These are phyloP conservation scores for Aspergillus egyptiacus DNA, from an alignment of 495 filamentous ascomycete species.

Conservation along the genomic window DNA sequence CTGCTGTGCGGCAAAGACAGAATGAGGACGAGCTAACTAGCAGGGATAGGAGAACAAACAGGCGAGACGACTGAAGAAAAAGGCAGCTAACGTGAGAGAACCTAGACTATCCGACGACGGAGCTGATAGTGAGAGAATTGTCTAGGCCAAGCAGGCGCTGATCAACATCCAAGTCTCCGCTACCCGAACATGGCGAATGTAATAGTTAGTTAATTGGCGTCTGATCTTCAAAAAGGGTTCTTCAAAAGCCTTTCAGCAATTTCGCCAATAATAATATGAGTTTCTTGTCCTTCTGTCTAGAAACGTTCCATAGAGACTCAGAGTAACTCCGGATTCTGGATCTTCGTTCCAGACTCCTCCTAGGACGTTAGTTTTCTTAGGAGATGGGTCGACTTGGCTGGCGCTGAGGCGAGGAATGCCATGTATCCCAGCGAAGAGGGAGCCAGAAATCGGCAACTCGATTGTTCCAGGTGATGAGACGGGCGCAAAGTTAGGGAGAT, in stretches of 20 bases:
- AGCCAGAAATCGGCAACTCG: not conserved
- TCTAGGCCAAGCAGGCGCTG: conserved; percentile 29
- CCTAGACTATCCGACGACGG: conserved; percentile 4
- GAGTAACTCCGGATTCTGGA: not conserved
- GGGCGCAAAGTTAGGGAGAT: conserved; percentile 6
- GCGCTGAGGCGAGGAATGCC: conserved; percentile 26
- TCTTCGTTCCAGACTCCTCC: not conserved
- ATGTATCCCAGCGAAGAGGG: conserved; percentile 16
- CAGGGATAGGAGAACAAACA: conserved; percentile 5
- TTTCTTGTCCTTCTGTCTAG: not conserved
- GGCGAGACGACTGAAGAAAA: conserved; percentile 20
- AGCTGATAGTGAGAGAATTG: conserved; percentile 16
- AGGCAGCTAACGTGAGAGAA: conserved; percentile 29
- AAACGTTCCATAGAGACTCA: conserved; percentile 5
- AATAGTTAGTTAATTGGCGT: conserved; percentile 11
- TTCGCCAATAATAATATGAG: conserved; percentile 11
- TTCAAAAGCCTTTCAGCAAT: conserved; percentile 5
- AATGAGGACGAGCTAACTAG: not conserved
- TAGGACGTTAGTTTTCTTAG: not conserved
- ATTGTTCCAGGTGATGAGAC: not conserved
- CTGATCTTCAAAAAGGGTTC: conserved; percentile 11
- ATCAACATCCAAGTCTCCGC: conserved; percentile 34
- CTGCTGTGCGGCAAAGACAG: not conserved
- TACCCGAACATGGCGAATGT: conserved; percentile 27
- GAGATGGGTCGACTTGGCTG: not conserved